Evolutionary conservation across 108 stramenopile genomes (phyloP).

Genomic region (Skeletonema tropicum): DNA sequence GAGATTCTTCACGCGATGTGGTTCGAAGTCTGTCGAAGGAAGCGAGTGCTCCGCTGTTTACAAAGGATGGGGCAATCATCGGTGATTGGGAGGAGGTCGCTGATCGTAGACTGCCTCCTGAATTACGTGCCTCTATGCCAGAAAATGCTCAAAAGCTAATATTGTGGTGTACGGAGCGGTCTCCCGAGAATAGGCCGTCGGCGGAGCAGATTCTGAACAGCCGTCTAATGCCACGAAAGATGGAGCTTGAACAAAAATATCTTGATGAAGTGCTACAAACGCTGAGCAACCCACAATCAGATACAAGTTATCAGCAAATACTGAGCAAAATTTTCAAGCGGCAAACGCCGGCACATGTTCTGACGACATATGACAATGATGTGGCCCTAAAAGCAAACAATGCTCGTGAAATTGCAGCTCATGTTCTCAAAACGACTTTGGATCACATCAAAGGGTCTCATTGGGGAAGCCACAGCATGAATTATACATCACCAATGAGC

Average conservation of each 20-base stretch:
- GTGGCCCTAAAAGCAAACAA: conserved; percentile 65
- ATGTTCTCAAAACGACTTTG: conserved; percentile 30
- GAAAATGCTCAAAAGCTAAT: conserved; percentile 71
- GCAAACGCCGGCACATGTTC: conserved; percentile 54
- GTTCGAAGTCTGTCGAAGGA: conserved; percentile 33
- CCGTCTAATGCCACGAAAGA: conserved; percentile 73
- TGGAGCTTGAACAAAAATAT: conserved; percentile 77
- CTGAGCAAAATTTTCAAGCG: conserved; percentile 66
- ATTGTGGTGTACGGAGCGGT: conserved; percentile 74
- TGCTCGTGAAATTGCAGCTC: conserved; percentile 23
- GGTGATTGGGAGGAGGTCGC: conserved; percentile 40
- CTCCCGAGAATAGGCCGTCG: conserved; percentile 65
- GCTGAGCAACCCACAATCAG: conserved; percentile 74
- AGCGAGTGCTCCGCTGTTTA: conserved; percentile 28
- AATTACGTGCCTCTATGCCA: conserved; percentile 53
- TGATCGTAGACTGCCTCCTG: conserved; percentile 55
- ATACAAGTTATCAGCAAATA: conserved; percentile 61
- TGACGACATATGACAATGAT: conserved; percentile 81
- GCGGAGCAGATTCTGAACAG: conserved; percentile 60
- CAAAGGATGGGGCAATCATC: conserved; percentile 23
- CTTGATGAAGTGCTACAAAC: conserved; percentile 81
- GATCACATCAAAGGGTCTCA: conserved; percentile 37
- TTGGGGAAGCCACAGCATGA: conserved; percentile 25
- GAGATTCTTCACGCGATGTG: conserved; percentile 37
- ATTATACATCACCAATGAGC: conserved; percentile 68